Percentiles rank a stretch among this genome's conserved stretches.
Evolutionary conservation across 192 early-diverging fungal genomes (phyloP).

Genomic region (Coemansia sp.): DNA sequence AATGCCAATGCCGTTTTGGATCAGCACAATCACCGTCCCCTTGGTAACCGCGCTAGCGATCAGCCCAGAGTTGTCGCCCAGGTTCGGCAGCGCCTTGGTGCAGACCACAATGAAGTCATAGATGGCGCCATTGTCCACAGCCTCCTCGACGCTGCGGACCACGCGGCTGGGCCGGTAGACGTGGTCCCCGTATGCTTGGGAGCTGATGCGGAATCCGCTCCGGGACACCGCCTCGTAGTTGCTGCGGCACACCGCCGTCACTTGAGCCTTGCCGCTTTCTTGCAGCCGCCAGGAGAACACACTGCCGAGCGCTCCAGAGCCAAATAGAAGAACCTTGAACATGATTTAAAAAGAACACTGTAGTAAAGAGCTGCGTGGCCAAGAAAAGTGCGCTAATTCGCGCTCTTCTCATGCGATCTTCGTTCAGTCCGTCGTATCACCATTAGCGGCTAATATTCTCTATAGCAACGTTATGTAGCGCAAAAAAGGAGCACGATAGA

Average conservation of each 20-base stretch:
- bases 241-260: slow-evolving; percentile 68
- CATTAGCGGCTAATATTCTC: background rate
- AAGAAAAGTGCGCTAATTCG: background rate
- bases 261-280: slow-evolving; percentile 29
- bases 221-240: slow-evolving; percentile 58
- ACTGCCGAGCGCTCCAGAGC: slow-evolving; percentile 69
- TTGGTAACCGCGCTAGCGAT: slow-evolving; percentile 57
- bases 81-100: slow-evolving; percentile 67
- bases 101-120: slow-evolving; percentile 65
- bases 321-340: slow-evolving; percentile 53
- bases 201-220: slow-evolving; percentile 60
- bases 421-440: background rate
- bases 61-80: slow-evolving; percentile 57
- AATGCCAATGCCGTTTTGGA: slow-evolving; percentile 73
- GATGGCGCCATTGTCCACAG: slow-evolving; percentile 40
- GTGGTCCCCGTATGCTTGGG: slow-evolving; percentile 56
- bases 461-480: background rate
- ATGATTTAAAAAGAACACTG: background rate
- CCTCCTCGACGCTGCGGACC: slow-evolving; percentile 42
- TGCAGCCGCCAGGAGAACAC: slow-evolving; percentile 66
- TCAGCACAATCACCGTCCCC: slow-evolving; percentile 59
- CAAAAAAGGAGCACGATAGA: too few relatives aligned
- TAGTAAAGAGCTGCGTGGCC: background rate
- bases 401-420: background rate
- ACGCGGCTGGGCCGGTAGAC: slow-evolving; percentile 58